Conservation (phyloP, 2,329 filamentous ascomycete species). For the Diaporthe destruens region DNA sequence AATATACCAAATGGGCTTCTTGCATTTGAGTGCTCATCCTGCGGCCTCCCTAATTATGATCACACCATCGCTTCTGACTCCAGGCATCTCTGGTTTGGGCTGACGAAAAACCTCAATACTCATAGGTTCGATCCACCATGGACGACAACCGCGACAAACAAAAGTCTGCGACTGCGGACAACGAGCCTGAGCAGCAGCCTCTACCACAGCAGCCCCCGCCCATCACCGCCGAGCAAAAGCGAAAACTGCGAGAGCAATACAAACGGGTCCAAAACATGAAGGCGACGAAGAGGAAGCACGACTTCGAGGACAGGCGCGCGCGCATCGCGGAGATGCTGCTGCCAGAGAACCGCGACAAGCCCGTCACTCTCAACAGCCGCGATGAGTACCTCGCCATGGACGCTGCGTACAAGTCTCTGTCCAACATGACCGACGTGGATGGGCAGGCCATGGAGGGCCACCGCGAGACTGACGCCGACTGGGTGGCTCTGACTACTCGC, state of each 20-base stretch:
- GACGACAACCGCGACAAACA: neutral
- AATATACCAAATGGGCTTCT: neutral
- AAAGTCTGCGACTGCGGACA: neutral
- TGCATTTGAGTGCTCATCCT: rapidly evolving
- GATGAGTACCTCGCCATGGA: neutral
- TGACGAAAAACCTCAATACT: neutral
- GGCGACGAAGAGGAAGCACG: neutral
- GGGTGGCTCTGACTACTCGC: too few relatives aligned
- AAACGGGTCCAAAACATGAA: neutral
- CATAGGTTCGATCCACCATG: neutral
- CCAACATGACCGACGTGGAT: neutral
- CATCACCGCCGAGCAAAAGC: neutral
- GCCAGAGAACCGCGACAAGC: neutral
- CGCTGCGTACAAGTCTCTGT: neutral
- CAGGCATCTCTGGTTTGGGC: rapidly evolving
- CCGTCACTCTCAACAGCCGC: neutral
- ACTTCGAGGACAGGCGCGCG: neutral
- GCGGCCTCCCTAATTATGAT: neutral
- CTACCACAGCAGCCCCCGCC: neutral
- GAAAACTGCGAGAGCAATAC: rapidly evolving
- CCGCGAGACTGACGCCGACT: neutral
- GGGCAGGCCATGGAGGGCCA: neutral
- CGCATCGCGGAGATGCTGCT: neutral
- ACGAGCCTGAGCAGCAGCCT: neutral
- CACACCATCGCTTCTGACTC: neutral